A percentile compares a stretch with the other conserved stretches of the same genome.
phyloP scores from a whole-genome alignment of 352 stramenopile genomes.

The Plasmopara halstedii region DNA sequence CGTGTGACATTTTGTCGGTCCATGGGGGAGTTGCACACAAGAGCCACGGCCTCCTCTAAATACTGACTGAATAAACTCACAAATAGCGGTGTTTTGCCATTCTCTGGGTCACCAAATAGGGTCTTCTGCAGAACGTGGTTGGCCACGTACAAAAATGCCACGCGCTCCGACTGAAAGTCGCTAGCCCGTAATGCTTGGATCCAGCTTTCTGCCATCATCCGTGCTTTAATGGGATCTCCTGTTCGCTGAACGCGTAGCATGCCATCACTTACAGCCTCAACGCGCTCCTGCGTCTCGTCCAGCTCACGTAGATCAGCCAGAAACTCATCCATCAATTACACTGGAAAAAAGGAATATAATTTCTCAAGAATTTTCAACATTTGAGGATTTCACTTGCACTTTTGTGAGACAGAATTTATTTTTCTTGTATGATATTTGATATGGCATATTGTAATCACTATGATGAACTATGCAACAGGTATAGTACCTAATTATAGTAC shows the following conservation, averaged over 20 bases:
- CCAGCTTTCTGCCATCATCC: constrained; percentile 59
- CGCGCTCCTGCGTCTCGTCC: constrained; percentile 77
- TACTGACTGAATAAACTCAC: constrained; percentile 30
- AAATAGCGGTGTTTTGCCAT: constrained; percentile 14
- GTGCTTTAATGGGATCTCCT: constrained; percentile 17
- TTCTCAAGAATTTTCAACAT: no score
- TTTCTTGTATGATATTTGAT: no score
- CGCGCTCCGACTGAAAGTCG: constrained; percentile 73
- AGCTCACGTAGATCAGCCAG: constrained; percentile 62
- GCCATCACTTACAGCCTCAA: constrained; percentile 71
- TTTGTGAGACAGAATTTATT: no score
- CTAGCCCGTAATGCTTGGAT: constrained; percentile 53
- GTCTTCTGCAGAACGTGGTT: constrained; percentile 82
- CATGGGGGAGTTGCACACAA: constrained; percentile 81
- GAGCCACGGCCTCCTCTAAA: constrained; percentile 64
- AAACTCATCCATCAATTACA: constrained; percentile 65
- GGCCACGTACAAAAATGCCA: constrained; percentile 77
- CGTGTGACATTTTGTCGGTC: constrained; percentile 69
- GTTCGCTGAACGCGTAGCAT: constrained; percentile 47
- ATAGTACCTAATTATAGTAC: no score
- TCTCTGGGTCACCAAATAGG: constrained; percentile 24
- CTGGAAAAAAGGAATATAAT: no score
- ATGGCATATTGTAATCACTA: no score
- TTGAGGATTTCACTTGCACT: no score
- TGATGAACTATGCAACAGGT: no score